Evolutionary conservation across 2,329 filamentous ascomycete species (phyloP), one percentile per base, ranked within the genome.

Genomic region (Hypomyces rosellus): DNA sequence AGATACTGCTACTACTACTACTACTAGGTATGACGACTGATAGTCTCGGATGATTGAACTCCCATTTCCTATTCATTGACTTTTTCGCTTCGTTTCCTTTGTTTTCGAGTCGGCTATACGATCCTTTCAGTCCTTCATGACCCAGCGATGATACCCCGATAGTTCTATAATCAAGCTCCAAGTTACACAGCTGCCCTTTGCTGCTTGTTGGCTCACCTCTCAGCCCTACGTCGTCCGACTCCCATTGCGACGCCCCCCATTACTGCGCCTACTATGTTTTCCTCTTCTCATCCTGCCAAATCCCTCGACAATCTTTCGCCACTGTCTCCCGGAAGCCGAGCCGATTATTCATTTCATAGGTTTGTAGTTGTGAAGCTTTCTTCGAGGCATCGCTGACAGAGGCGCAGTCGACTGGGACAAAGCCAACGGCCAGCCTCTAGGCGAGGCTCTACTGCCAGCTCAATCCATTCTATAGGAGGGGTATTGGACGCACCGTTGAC

Each of bases 381-480:
- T 25, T 15, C 9, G 18, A 7, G 25, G 37, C 14, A 37, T 47
- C 48, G 51, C 58, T 63, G 50, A 66, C 54, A 52, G 55, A 59
- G 48, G 52, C 51, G 63, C 61, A 69, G 38, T 59, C 73, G 77
- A 52, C 72, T 74, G 54, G 69, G 65, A 50, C 74, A 76, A 55
- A 69, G 62, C 61, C 61, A 70, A 55, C 77, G 78, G 59, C 62
- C 70, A 12, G 63, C 64, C 13, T 74, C 80, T 44, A 77, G 91
- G 64, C 80, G 90, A 68, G 87, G 83, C 55, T 97, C 93, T 49
- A 88, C 84, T 22, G 85, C 91, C 41, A 95, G 90, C 74, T 96
- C 92, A 18, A 82, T 92, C 59, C 83, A 85, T 64, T 96, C 91
- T 33, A 83, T 95, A 64, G 90, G 90, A 54, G 89, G 89, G n/a